Evolutionary conservation across 768 basidiomycete species (phyloP), one percentile per base, ranked within the genome.

Genomic region (Pulveroboletus sp.): DNA sequence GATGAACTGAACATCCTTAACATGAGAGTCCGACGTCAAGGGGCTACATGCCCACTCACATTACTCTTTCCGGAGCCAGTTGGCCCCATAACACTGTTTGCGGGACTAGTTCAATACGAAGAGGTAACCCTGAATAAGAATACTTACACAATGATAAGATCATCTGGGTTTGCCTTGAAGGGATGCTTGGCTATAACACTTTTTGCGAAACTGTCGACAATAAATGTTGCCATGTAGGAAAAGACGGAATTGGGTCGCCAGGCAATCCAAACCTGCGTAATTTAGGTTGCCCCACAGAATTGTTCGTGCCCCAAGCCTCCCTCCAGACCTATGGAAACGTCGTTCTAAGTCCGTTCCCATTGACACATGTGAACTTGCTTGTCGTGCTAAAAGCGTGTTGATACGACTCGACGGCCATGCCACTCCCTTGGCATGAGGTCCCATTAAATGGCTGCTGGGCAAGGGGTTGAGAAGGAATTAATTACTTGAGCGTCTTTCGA

Each of bases 51-150:
- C n/a, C n/a, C n/a, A 47, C 61, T 43, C 17, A 61, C 62, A 21
- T 59, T 62, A 6, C 50, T 59, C 49, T 61, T 63, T 8, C 62
- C 62, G 5, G 62, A 49, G 28, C 62, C 62, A 3, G 59, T 64
- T 13, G 55, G 62, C 0, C 62, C 62, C 60, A 64, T 64, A 14
- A 64, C 4, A 21, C 61, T 55, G 26, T 50, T 30, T 4, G 5
- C 0, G 15, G 14, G 9, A 2, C 5, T 8, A 14, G 8, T 21
- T 55, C 7, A 62, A 26, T 13, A n/a, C 10, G 1, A 6, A 8
- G 24, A 27, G 9, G 36, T 14, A 9, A n/a, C 8, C 4, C 1
- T 9, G 3, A 18, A 21, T 2, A 24, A 17, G 10, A 26, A 8
- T 27, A 45, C 57, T 17, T 32, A 63, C 60, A 59, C 35, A 17